phyloP scores from a whole-genome alignment of 306 rosid genomes.

The Trifolium dubium region DNA sequence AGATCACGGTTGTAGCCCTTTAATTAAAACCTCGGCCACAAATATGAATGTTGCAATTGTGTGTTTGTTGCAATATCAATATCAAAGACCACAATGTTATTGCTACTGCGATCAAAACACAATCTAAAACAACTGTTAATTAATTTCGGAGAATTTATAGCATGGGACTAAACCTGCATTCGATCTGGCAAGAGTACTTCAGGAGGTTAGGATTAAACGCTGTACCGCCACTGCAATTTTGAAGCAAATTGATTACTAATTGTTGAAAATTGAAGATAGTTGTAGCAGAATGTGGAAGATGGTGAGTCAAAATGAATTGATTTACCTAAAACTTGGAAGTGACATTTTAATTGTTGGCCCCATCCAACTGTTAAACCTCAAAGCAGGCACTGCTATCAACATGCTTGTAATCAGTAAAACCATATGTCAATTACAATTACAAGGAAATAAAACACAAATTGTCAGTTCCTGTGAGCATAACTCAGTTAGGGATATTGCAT shows the following conservation, averaged over 20 bases:
- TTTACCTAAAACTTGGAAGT: slow-evolving; percentile 93
- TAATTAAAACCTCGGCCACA: not conserved
- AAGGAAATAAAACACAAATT: no score
- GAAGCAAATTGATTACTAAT: slow-evolving; percentile 33
- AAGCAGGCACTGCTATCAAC: slow-evolving; percentile 57
- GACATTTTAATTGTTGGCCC: slow-evolving; percentile 78
- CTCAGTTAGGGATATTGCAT: no score
- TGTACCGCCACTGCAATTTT: slow-evolving; percentile 73
- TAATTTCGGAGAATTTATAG: slow-evolving; percentile 1
- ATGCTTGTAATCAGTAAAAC: slow-evolving; percentile 38
- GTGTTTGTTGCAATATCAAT: not conserved
- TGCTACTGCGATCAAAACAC: not conserved
- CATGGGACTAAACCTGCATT: slow-evolving; percentile 62
- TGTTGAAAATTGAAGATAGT: slow-evolving; percentile 1
- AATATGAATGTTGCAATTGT: not conserved
- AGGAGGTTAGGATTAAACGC: slow-evolving; percentile 65
- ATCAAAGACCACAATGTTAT: not conserved
- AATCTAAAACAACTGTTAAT: not conserved
- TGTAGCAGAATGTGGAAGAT: not conserved
- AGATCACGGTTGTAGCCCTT: no score
- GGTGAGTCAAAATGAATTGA: not conserved
- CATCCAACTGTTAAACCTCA: slow-evolving; percentile 55
- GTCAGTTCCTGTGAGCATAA: no score
- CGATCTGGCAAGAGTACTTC: slow-evolving; percentile 86
- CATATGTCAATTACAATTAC: slow-evolving; percentile 9